These are phyloP conservation scores for Cadophora sp. DNA, from an alignment of 2,329 filamentous ascomycete genomes.

Conservation along the genomic window DNA sequence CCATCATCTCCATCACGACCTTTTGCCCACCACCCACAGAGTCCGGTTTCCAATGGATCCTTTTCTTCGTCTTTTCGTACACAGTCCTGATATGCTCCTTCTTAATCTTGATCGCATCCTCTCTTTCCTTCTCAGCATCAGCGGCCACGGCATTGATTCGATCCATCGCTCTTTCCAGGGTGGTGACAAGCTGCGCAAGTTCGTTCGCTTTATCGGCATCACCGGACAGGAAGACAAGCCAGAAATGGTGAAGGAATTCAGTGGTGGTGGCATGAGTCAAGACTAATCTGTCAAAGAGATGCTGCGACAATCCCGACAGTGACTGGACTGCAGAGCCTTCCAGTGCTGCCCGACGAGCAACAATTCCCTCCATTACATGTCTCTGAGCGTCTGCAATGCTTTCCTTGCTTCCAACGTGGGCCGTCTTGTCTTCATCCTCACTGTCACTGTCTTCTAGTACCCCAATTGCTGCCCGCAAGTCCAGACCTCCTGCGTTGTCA, in stretches of 20 bases:
- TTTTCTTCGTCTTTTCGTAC: slow-evolving; percentile 76
- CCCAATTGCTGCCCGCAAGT: slow-evolving; percentile 70
- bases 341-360: slow-evolving; percentile 65
- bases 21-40: slow-evolving; percentile 76
- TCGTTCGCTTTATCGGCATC: slow-evolving; percentile 82
- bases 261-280: slow-evolving; percentile 90
- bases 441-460: slow-evolving; percentile 74
- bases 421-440: slow-evolving; percentile 61
- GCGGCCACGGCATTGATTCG: slow-evolving; percentile 82
- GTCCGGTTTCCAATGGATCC: slow-evolving; percentile 71
- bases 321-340: slow-evolving; percentile 50
- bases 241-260: slow-evolving; percentile 98
- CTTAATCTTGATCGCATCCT: slow-evolving; percentile 68
- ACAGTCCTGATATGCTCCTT: slow-evolving; percentile 75
- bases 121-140: slow-evolving; percentile 78
- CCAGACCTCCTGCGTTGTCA: slow-evolving; percentile 58
- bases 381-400: slow-evolving; percentile 69
- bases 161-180: slow-evolving; percentile 76
- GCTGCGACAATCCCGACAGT: slow-evolving; percentile 52
- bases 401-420: slow-evolving; percentile 72
- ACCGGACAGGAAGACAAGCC: slow-evolving; percentile 88
- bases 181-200: slow-evolving; percentile 81
- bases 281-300: slow-evolving; percentile 66
- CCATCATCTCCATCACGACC: slow-evolving; percentile 78
- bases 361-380: slow-evolving; percentile 70